Conservation (phyloP, 2,329 filamentous ascomycete genomes). For the Pyricularia sp. region DNA sequence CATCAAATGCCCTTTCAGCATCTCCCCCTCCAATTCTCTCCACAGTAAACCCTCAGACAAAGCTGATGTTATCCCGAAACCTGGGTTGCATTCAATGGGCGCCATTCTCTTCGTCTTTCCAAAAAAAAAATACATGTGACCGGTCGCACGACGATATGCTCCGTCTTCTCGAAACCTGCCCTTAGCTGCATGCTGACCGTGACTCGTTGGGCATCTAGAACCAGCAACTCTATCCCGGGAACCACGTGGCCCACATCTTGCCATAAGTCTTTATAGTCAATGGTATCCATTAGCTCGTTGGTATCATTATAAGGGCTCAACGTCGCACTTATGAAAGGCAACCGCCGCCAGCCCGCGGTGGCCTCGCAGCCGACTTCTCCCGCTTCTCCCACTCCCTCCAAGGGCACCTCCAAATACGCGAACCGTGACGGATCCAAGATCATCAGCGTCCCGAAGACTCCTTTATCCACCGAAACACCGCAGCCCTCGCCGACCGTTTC, state of each 20-base stretch:
- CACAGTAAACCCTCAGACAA: not conserved
- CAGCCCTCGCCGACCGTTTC: conserved; percentile 35
- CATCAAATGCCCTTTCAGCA: not conserved
- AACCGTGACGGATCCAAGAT: conserved; percentile 59
- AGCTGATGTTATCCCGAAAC: conserved; percentile 2
- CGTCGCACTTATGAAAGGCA: conserved; percentile 19
- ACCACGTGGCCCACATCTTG: not conserved
- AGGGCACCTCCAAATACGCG: conserved; percentile 46
- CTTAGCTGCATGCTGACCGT: not conserved
- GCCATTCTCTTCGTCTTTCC: not conserved
- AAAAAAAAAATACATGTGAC: not conserved
- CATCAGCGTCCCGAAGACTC: conserved; percentile 49
- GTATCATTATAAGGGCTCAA: not conserved
- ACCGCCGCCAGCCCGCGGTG: conserved; percentile 16
- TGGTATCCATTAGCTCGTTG: not conserved
- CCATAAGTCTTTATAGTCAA: not conserved
- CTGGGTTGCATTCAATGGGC: conserved; percentile 1
- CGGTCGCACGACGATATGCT: not conserved
- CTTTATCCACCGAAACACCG: conserved; percentile 35
- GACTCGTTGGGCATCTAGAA: not conserved
- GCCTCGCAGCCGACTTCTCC: conserved; percentile 17
- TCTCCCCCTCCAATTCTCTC: not conserved
- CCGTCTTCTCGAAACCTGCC: not conserved
- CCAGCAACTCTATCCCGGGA: not conserved
- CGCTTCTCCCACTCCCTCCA: conserved; percentile 34